These are phyloP conservation scores for Rhizopogon sp. DNA, from an alignment of 768 basidiomycete genomes.

Conservation along the genomic window DNA sequence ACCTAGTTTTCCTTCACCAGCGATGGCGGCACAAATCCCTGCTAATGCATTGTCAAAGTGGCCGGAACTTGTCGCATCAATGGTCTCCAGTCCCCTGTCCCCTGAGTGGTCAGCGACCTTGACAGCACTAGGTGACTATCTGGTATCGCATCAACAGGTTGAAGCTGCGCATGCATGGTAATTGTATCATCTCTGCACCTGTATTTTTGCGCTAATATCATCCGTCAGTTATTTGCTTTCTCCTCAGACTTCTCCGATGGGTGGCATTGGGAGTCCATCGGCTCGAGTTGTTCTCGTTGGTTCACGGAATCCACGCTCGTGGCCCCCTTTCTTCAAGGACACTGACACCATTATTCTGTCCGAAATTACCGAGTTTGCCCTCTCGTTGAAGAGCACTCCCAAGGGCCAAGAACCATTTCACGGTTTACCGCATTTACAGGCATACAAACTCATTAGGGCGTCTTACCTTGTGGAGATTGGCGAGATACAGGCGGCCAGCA, in stretches of 20 bases:
- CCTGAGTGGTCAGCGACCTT: conserved; percentile 70
- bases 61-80: conserved; percentile 83
- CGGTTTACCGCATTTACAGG: conserved; percentile 83
- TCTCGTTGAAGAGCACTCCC: conserved; percentile 61
- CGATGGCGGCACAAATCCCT: conserved; percentile 45
- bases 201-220: conserved; percentile 2
- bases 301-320: conserved; percentile 49
- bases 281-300: conserved; percentile 72
- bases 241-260: conserved; percentile 70
- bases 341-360: conserved; percentile 77
- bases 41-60: conserved; percentile 66
- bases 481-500: conserved; percentile 67
- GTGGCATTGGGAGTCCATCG: conserved; percentile 62
- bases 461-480: conserved; percentile 75
- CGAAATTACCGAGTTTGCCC: conserved; percentile 88
- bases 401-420: conserved; percentile 87
- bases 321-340: conserved; percentile 54
- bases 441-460: conserved; percentile 82
- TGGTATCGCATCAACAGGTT: conserved; percentile 64
- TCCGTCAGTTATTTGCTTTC: conserved; percentile 75
- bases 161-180: conserved; percentile 94
- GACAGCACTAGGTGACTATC: conserved; percentile 79
- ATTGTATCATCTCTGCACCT: conserved; percentile 19
- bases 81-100: conserved; percentile 65
- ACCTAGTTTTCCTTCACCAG: conserved; percentile 51